Evolutionary conservation across 2,329 filamentous ascomycete genomes (phyloP).

Genomic region (Alternaria viburni): DNA sequence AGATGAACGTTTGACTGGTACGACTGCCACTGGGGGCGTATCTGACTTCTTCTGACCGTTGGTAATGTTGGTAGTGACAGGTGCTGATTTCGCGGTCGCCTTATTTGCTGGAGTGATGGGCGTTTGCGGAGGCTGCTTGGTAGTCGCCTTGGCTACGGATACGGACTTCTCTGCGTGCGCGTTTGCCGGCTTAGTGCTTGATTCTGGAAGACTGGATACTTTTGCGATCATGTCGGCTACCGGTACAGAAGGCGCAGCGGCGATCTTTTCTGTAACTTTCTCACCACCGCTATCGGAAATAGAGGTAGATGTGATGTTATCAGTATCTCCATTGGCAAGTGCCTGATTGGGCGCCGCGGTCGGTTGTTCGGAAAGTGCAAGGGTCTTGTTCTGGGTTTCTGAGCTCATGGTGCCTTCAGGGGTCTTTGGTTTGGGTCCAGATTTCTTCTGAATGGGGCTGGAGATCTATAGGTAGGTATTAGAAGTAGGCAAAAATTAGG

Average conservation of each 20-base stretch:
- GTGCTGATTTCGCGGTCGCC: neutral
- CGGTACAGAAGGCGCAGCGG: neutral
- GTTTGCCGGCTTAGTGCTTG: neutral
- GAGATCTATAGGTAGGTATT: neutral
- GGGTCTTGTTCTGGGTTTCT: too few species aligned
- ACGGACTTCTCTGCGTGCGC: neutral
- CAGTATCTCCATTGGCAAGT: too few species aligned
- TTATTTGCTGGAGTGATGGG: neutral
- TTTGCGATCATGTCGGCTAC: neutral
- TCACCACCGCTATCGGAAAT: too few species aligned
- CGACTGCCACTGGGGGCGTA: neutral
- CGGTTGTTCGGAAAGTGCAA: too few species aligned
- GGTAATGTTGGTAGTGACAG: neutral
- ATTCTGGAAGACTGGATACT: neutral
- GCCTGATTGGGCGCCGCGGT: too few species aligned
- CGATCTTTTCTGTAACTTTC: too few species aligned
- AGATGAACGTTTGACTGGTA: constrained; percentile 13
- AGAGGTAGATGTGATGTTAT: too few species aligned
- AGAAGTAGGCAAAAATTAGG: neutral
- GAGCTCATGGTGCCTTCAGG: neutral
- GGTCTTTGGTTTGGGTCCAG: neutral
- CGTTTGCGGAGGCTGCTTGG: neutral
- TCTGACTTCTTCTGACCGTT: neutral
- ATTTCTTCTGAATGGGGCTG: neutral
- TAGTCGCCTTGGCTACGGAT: neutral